Evolutionary conservation across 306 rosid species (phyloP).

Genomic region (Quillaja saponaria): DNA sequence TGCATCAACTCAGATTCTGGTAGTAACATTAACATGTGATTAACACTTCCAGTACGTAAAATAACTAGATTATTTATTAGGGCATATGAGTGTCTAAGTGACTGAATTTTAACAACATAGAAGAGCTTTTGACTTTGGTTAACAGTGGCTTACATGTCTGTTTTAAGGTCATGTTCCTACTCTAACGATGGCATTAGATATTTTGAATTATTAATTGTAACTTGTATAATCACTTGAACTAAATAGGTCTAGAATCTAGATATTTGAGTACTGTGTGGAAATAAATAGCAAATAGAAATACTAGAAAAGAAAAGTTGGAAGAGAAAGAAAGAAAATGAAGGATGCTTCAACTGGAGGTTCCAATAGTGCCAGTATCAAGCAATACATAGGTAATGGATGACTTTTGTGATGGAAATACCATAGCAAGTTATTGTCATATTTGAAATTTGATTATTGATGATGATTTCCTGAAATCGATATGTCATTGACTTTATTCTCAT

Average conservation of each 20-base stretch:
- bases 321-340: neutral
- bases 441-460: neutral
- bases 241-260: constrained; percentile 12
- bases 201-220: too few relatives aligned
- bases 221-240: constrained; percentile 2
- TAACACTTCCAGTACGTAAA: too few relatives aligned
- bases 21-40: too few relatives aligned
- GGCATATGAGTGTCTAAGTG: too few relatives aligned
- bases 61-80: too few relatives aligned
- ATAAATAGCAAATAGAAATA: too few relatives aligned
- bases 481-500: neutral
- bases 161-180: too few relatives aligned
- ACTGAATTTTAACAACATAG: too few relatives aligned
- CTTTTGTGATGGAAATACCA: neutral
- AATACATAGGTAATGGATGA: neutral
- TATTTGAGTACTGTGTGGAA: neutral
- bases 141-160: too few relatives aligned
- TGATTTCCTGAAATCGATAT: constrained; percentile 1
- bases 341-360: neutral
- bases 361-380: neutral
- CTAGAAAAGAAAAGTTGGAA: constrained; percentile 1
- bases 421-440: neutral
- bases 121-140: too few relatives aligned
- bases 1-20: too few relatives aligned
- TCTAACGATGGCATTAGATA: too few relatives aligned